A percentile compares a stretch with the other conserved stretches of the same genome.
These are phyloP conservation scores for Datura wrightii DNA, from an alignment of 257 asterid genomes.

Conservation along the genomic window DNA sequence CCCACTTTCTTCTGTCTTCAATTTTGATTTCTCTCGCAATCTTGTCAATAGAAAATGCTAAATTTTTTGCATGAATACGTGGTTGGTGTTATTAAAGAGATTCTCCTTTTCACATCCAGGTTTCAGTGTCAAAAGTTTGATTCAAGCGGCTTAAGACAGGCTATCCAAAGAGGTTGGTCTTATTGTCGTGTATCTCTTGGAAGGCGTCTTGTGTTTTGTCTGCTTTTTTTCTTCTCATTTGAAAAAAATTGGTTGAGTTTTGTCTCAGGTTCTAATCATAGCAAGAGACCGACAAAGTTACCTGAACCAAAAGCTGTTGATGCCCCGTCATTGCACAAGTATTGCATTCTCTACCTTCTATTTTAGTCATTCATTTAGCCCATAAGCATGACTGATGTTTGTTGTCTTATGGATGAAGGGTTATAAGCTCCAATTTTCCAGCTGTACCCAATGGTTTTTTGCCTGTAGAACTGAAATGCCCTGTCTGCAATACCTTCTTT, in stretches of 20 bases:
- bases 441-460: constrained; percentile 46
- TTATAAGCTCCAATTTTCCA: constrained; percentile 41
- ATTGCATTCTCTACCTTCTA: constrained; percentile 32
- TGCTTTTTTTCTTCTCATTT: constrained; percentile 20
- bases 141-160: constrained; percentile 43
- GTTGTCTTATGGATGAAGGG: constrained; percentile 41
- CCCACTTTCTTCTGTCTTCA: not conserved
- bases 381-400: constrained; percentile 40
- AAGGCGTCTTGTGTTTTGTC: constrained; percentile 13
- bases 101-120: constrained; percentile 43
- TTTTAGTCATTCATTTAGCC: not conserved
- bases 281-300: constrained; percentile 42
- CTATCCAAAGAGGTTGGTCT: constrained; percentile 53
- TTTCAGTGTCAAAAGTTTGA: constrained; percentile 48
- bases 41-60: not conserved
- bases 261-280: constrained; percentile 54
- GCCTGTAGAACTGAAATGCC: constrained; percentile 76
- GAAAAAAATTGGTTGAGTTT: not conserved
- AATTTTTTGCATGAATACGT: not conserved
- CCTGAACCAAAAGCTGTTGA: constrained; percentile 47
- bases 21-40: not conserved
- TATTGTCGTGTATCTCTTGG: constrained; percentile 17
- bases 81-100: not conserved
- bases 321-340: constrained; percentile 55
- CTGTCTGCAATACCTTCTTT: constrained; percentile 71